Evolutionary conservation across 768 basidiomycete species (phyloP).

Genomic region (Cystoderma amianthinum): DNA sequence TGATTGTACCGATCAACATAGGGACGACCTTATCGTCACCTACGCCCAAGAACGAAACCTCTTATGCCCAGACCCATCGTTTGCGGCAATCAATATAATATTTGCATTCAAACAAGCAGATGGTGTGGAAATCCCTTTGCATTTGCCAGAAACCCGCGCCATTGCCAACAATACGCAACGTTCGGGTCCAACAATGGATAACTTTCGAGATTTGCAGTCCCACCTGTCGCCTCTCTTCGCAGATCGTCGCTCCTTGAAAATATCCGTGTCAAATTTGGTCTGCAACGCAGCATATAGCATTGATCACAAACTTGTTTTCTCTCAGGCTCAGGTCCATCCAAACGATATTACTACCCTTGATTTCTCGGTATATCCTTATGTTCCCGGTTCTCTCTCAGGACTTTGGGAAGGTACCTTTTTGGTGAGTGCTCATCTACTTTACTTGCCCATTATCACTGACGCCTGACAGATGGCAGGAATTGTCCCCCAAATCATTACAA

Average conservation of each 20-base stretch:
- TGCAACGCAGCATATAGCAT: constrained; percentile 20
- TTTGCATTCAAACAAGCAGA: constrained; percentile 44
- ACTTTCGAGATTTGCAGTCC: constrained; percentile 33
- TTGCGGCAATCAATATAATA: constrained; percentile 43
- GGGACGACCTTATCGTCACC: background rate
- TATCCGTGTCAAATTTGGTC: constrained; percentile 4
- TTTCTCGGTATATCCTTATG: constrained; percentile 16
- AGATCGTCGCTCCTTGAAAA: constrained; percentile 21
- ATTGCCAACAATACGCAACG: constrained; percentile 35
- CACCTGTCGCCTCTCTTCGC: constrained; percentile 44
- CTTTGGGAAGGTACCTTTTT: constrained; percentile 57
- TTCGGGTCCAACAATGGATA: constrained; percentile 47
- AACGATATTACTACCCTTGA: background rate
- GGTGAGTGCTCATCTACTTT: constrained; percentile 26
- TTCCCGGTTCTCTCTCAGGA: constrained; percentile 43
- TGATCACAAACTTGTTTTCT: constrained; percentile 20
- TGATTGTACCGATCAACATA: background rate
- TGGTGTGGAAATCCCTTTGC: constrained; percentile 36
- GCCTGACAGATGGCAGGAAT: constrained; percentile 5
- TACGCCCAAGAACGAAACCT: constrained; percentile 7
- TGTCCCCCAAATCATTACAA: background rate
- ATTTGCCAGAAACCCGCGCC: constrained; percentile 43
- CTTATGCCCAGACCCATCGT: constrained; percentile 27
- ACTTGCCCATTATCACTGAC: background rate
- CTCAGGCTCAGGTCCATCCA: background rate